These are phyloP conservation scores for Xylariaceae sp. DNA, from an alignment of 2,329 filamentous ascomycete species.

Conservation along the genomic window DNA sequence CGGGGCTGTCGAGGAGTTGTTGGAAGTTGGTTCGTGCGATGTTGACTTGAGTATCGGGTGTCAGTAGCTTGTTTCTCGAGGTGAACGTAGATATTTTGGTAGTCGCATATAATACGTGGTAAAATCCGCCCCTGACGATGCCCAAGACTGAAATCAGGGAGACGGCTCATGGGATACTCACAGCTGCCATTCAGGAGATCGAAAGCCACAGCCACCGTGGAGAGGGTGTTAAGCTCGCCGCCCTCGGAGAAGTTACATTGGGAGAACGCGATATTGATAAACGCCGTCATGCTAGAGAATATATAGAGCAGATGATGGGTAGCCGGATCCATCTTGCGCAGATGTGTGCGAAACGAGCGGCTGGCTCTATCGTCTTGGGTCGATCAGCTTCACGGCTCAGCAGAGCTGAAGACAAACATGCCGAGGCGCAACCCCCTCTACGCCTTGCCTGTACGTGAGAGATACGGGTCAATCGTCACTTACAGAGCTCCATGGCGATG, in stretches of 20 bases:
- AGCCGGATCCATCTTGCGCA: slow-evolving; percentile 30
- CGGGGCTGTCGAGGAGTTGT: slow-evolving; percentile 26
- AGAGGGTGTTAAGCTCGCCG: slow-evolving; percentile 21
- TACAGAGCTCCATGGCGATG: slow-evolving; percentile 34
- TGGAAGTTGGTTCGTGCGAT: slow-evolving; percentile 27
- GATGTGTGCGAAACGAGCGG: slow-evolving; percentile 30
- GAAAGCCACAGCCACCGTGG: slow-evolving; percentile 25
- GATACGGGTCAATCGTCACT: background rate
- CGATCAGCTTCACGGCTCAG: slow-evolving; percentile 4
- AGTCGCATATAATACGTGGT: too few relatives aligned
- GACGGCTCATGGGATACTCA: slow-evolving; percentile 6
- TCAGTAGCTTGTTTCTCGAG: slow-evolving; percentile 1
- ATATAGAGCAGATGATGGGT: slow-evolving; percentile 33
- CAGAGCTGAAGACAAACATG: background rate
- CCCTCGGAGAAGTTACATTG: slow-evolving; percentile 21
- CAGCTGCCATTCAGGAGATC: slow-evolving; percentile 28
- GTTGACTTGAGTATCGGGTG: slow-evolving; percentile 13
- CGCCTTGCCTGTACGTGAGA: background rate
- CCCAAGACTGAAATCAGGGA: background rate
- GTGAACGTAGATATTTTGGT: too few relatives aligned
- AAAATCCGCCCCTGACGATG: too few relatives aligned
- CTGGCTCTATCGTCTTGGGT: slow-evolving; percentile 31
- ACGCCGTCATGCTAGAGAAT: slow-evolving; percentile 30
- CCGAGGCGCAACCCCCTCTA: background rate
- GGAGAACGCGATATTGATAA: slow-evolving; percentile 31